These are phyloP conservation scores for Pseudogymnoascus sp. DNA, from an alignment of 2,329 filamentous ascomycete species.

Conservation along the genomic window DNA sequence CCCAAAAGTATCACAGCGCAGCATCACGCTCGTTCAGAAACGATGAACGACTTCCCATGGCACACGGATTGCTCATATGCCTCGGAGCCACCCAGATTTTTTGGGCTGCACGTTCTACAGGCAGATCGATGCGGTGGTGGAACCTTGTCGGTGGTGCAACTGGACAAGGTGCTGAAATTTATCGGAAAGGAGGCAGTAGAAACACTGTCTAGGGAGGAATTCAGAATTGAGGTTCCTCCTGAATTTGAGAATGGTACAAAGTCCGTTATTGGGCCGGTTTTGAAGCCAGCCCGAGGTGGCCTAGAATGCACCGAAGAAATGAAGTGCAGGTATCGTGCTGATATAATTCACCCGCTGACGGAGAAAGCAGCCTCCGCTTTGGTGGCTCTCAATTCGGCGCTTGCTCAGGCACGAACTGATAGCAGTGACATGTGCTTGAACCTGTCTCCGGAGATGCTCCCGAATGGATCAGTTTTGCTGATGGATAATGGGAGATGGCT, in stretches of 20 bases:
- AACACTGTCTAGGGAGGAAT: slow-evolving; percentile 19
- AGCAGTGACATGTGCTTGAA: slow-evolving; percentile 18
- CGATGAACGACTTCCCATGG: slow-evolving; percentile 27
- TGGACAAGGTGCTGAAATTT: slow-evolving; percentile 17
- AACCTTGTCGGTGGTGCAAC: slow-evolving; percentile 20
- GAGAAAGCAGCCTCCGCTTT: slow-evolving; percentile 24
- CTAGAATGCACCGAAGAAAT: slow-evolving; percentile 16
- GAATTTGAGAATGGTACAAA: slow-evolving; percentile 28
- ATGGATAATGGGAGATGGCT: slow-evolving; percentile 33
- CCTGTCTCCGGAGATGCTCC: slow-evolving; percentile 23
- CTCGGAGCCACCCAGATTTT: slow-evolving; percentile 22
- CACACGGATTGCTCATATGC: slow-evolving; percentile 28
- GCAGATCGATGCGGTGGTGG: slow-evolving; percentile 23
- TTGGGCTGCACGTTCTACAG: slow-evolving; percentile 26
- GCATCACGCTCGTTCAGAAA: slow-evolving; percentile 22
- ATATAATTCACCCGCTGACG: slow-evolving; percentile 27
- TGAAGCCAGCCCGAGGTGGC: slow-evolving; percentile 15
- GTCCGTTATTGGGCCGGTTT: slow-evolving; percentile 22
- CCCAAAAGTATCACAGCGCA: slow-evolving; percentile 13
- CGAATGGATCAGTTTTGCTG: slow-evolving; percentile 28
- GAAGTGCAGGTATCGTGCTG: slow-evolving; percentile 24
- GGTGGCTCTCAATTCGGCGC: slow-evolving; percentile 24
- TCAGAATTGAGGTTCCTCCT: slow-evolving; percentile 24
- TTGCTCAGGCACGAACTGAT: slow-evolving; percentile 17
- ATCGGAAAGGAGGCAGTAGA: slow-evolving; percentile 15